Percentiles rank a stretch among this genome's conserved stretches.
Evolutionary conservation across 495 filamentous ascomycete genomes (phyloP).

Genomic region (Articulospora tetracladia): DNA sequence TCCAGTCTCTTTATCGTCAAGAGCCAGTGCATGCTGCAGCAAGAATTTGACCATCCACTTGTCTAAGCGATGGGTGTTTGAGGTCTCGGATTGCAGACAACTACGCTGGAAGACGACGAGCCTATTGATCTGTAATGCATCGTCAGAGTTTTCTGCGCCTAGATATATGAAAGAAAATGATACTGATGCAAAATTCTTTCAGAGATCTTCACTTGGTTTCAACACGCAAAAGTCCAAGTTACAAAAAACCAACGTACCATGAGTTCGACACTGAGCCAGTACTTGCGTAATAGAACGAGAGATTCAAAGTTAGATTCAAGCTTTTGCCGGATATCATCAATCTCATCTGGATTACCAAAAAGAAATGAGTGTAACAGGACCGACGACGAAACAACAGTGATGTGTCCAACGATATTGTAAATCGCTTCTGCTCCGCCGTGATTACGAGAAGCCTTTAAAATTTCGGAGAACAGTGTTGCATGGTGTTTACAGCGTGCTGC

Average conservation of each 20-base stretch:
- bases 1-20: conserved; percentile 16
- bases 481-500: conserved; percentile 29
- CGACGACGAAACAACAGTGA: conserved; percentile 32
- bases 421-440: conserved; percentile 25
- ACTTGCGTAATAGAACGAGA: conserved; percentile 25
- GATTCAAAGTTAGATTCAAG: conserved; percentile 29
- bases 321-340: conserved; percentile 19
- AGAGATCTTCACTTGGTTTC: no score
- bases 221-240: background rate
- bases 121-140: conserved; percentile 23
- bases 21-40: conserved; percentile 28
- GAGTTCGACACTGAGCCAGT: conserved; percentile 29
- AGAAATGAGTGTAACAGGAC: conserved; percentile 29
- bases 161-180: background rate
- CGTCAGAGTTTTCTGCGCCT: background rate
- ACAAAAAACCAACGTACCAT: conserved; percentile 19
- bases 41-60: conserved; percentile 32
- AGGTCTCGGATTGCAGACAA: conserved; percentile 25
- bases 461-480: conserved; percentile 26
- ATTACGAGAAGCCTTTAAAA: conserved; percentile 18
- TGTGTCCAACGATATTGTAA: conserved; percentile 30
- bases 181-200: background rate
- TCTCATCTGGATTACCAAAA: conserved; percentile 26
- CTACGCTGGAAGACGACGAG: conserved; percentile 28
- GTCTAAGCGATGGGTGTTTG: conserved; percentile 23